A percentile compares a stretch with the other conserved stretches of the same genome.
These are phyloP conservation scores for Vinca major DNA, from an alignment of 305 asterid genomes.

Conservation along the genomic window DNA sequence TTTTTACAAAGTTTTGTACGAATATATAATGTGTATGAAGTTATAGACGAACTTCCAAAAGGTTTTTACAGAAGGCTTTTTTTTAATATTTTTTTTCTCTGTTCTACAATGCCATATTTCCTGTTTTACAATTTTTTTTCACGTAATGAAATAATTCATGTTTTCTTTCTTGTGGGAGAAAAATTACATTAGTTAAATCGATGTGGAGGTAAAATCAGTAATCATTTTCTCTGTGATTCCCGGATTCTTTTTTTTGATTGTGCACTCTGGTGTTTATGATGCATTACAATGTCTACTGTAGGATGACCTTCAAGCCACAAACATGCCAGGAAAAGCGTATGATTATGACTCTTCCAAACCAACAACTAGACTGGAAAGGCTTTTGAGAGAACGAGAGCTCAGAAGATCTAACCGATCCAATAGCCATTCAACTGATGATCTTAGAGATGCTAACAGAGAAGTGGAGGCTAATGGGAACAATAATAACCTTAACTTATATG, in stretches of 20 bases:
- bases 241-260: neutral
- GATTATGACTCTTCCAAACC: slow-evolving; percentile 33
- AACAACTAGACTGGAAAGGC: slow-evolving; percentile 57
- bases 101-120: neutral
- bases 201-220: neutral
- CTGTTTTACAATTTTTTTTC: neutral
- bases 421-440: slow-evolving; percentile 33
- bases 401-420: slow-evolving; percentile 48
- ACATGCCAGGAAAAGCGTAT: slow-evolving; percentile 30
- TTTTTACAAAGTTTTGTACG: neutral
- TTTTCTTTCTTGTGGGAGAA: neutral
- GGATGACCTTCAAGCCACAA: slow-evolving; percentile 13
- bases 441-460: slow-evolving; percentile 35
- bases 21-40: neutral
- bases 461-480: slow-evolving; percentile 26
- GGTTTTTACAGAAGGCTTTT: too few species aligned
- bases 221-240: neutral
- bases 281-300: slow-evolving; percentile 2
- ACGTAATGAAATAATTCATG: neutral
- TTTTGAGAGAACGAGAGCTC: slow-evolving; percentile 65
- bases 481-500: slow-evolving; percentile 29
- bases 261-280: neutral
- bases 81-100: neutral
- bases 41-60: neutral
- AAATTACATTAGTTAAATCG: neutral